Base-by-base conservation (phyloP, 2,329 filamentous ascomycete genomes). In the Neonectria magnoliae region DNA sequence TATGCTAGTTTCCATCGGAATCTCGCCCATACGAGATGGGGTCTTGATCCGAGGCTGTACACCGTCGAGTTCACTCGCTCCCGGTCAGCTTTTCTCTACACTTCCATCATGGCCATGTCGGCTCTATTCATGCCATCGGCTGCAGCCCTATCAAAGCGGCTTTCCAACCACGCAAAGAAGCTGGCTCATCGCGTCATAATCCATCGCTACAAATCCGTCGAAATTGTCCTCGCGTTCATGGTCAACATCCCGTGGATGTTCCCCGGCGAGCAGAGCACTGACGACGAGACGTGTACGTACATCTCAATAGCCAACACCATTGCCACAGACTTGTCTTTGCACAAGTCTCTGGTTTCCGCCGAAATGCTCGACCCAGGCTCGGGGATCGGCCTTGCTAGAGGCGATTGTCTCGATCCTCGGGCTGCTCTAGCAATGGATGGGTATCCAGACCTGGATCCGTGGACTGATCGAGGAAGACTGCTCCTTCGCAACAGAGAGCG, bases 231-330 rank as follows among this genome's bases (percentile, higher is more conserved):
- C 1, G 91, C 89, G 0, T 93, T 93, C 73, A 90, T 93, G 87
- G 85, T 92, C 33, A 92, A 92, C 65, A 86, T 93, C 7, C 91
- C 91, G 0, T 93, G 91, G 91, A 92, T 93, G 85, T 87, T 87
- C 31, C 88, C 89, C 1, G 88, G 89, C 2, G 80, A 86, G 63
- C 88, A 91, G 71, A 90, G 88, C 75, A 89, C 89, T 10, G 90
- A 93, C 68, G 91, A 93, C 65, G 90, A 92, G 71, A 92, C 91
- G 0, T 92, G 90, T 62, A 85, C 87, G 45, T 93, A 91, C 69
- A 87, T 93, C 58, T 87, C 90, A 2, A 89, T 90, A 79, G 90
- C 91, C 1, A 81, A 91, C 10, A 90, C 88, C 1, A 88, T 93
- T 65, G 90, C 91, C 0, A 80, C 92, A 36, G 91, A 93, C 70